Base-by-base conservation (phyloP, 1,284 basidiomycete genomes). In the Pascua sp. region DNA sequence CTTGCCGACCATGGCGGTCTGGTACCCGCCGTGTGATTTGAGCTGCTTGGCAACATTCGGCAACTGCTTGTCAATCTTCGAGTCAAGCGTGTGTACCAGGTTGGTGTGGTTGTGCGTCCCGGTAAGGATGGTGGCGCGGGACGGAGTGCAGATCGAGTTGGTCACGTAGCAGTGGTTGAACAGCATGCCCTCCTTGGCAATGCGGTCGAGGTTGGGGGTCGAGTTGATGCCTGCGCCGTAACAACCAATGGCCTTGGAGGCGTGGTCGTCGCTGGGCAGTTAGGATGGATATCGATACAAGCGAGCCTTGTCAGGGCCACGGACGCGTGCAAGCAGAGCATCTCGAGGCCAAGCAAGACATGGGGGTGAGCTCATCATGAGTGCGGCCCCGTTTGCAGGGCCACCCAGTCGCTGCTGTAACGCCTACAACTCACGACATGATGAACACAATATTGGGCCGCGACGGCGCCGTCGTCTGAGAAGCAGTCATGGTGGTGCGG, bases 111-210 rank as follows among this genome's bases (percentile, higher is more conserved):
- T 65, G 53, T 63, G 61, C 15, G 53, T 56, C 36, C 61, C 63
- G 37, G 55, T 53, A 12, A 65, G 48, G 51, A 65, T 65, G 18
- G 63, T 58, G 5, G 63, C 63, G 15, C 61, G 55, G 11, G 51
- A 55, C 38, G 63, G 63, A 2, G 63, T 64, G 45, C 63, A 64
- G 47, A 62, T 66, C 16, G 62, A 64, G 50, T 66, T 66, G 51
- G 64, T 66, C 36, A 66, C 64, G 42, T 66, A 66, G 60, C 64
- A 66, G 51, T 66, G 62, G 45, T 66, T 59, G 56, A 66, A 66
- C 9, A 58, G 51, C 62, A 64, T 62, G 17, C 64, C 64, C 39
- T 62, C 55, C 18, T 60, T 43, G 18, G 64, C 64, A 12, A 66
- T 50, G 11, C 57, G 48, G 51, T 66, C 64, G 16, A 64, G 49